Conservation (phyloP, 371 early-diverging fungal species). For the Syncephalastrum racemosum region DNA sequence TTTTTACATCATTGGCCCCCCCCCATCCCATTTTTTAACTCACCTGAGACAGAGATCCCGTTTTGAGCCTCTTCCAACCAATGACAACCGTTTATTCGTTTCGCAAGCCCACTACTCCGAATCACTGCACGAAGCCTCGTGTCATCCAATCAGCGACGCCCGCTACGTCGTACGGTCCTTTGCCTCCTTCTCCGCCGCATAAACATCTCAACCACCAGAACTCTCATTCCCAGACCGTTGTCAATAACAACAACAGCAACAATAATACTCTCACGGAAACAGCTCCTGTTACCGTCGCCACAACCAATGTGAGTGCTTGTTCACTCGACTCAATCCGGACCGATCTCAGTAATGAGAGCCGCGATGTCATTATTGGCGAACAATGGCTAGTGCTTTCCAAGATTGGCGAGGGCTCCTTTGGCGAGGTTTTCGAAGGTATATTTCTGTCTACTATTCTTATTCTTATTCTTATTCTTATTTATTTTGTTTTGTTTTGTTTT, state of each 20-base stretch:
- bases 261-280: neutral
- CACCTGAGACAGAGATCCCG: too few relatives aligned
- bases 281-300: too few relatives aligned
- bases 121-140: constrained; percentile 11
- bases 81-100: constrained; percentile 21
- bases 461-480: constrained; percentile 3
- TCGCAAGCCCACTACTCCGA: constrained; percentile 11
- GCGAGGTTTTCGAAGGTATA: constrained; percentile 63
- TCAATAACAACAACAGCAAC: neutral
- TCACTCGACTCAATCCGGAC: constrained; percentile 28
- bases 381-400: constrained; percentile 58
- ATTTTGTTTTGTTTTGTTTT: neutral
- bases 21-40: neutral
- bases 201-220: constrained; percentile 9
- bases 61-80: neutral
- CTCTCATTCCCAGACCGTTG: too few relatives aligned
- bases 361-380: constrained; percentile 52
- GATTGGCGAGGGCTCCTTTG: constrained; percentile 66
- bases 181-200: constrained; percentile 24
- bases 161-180: constrained; percentile 11
- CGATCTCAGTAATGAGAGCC: constrained; percentile 20
- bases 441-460: neutral
- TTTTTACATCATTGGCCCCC: neutral
- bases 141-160: constrained; percentile 12
- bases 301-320: constrained; percentile 8